Percentiles rank a stretch among this genome's conserved stretches.
These are phyloP conservation scores for Fragilariopsis cylindrus DNA, from an alignment of 108 stramenopile species.

Conservation along the genomic window DNA sequence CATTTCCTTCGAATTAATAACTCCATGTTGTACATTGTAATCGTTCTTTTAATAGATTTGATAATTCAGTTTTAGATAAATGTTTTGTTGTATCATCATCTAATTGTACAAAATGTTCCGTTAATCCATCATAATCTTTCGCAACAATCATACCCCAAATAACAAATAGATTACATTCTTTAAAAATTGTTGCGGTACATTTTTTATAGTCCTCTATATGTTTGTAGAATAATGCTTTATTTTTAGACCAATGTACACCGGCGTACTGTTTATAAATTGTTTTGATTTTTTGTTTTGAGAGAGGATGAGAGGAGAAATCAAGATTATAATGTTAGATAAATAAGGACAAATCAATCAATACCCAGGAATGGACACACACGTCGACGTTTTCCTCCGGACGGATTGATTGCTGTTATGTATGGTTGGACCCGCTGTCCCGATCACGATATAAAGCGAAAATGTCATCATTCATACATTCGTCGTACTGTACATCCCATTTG, in stretches of 20 bases:
- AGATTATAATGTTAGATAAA: neutral
- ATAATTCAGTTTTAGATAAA: neutral
- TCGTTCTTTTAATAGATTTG: conserved; percentile 9
- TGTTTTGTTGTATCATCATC: neutral
- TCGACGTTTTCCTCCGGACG: no score
- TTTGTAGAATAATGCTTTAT: conserved; percentile 1
- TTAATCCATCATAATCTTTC: conserved; percentile 22
- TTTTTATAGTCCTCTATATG: conserved; percentile 1
- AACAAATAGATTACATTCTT: conserved; percentile 22
- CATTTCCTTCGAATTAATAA: neutral
- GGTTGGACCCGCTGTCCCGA: no score
- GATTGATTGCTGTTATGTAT: no score
- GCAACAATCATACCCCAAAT: conserved; percentile 28
- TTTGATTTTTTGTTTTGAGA: neutral
- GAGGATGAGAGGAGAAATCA: neutral
- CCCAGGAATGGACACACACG: no score
- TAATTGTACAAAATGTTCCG: conserved; percentile 15
- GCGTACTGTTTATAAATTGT: conserved; percentile 5
- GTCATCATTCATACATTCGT: no score
- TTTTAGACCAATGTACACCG: conserved; percentile 7
- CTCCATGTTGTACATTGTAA: conserved; percentile 12
- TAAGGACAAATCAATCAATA: no score
- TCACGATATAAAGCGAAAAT: no score
- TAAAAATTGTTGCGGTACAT: conserved; percentile 16
- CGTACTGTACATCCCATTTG: no score